Percentiles rank a stretch among this genome's conserved stretches.
Conservation (phyloP, 306 rosid species). For the Geum urbanum region DNA sequence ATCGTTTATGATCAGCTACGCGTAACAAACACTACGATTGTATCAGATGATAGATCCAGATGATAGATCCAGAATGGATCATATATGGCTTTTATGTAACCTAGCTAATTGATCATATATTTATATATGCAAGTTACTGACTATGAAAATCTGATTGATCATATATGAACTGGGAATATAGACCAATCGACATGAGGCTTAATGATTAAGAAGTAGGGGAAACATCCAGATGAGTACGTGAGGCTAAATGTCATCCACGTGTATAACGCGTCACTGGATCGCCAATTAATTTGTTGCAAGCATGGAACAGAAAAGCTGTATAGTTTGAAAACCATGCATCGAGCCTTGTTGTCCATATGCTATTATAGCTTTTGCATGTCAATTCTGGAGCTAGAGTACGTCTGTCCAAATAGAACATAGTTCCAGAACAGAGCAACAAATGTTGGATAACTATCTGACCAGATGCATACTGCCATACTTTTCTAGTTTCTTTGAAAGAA, state of each 20-base stretch:
- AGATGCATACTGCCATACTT: neutral
- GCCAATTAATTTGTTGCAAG: neutral
- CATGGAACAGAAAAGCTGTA: neutral
- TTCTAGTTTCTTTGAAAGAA: neutral
- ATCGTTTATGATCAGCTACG: too few relatives aligned
- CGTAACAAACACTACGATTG: too few relatives aligned
- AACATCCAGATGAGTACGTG: neutral
- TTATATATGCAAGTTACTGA: too few relatives aligned
- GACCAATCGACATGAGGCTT: too few relatives aligned
- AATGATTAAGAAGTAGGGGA: neutral
- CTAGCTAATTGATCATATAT: too few relatives aligned
- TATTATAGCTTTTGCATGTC: slow-evolving; percentile 1
- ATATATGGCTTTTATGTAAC: too few relatives aligned
- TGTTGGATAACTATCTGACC: neutral
- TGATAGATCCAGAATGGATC: too few relatives aligned
- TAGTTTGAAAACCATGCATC: neutral
- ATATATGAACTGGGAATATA: too few relatives aligned
- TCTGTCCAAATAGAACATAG: neutral
- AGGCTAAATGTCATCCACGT: neutral
- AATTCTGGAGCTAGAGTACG: neutral
- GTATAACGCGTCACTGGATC: slow-evolving; percentile 10
- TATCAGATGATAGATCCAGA: too few relatives aligned
- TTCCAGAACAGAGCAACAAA: slow-evolving; percentile 9
- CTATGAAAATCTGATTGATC: too few relatives aligned
- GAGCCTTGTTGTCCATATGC: neutral